phyloP scores from a whole-genome alignment of 768 basidiomycete genomes.

The Boletus patriciae region DNA sequence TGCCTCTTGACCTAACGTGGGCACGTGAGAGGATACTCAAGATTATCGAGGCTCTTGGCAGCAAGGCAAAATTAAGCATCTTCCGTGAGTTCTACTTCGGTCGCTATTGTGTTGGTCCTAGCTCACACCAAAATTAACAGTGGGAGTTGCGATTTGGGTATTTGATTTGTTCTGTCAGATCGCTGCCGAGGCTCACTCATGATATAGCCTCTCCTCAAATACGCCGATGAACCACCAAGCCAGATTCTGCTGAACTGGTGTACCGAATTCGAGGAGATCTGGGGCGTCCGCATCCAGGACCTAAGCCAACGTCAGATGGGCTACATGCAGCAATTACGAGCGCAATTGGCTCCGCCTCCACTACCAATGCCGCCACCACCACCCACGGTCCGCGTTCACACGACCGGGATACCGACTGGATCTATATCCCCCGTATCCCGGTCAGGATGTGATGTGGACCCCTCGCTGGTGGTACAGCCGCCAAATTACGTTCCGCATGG shows the following conservation, averaged over 20 bases:
- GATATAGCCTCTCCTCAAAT: constrained; percentile 65
- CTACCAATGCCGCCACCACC: constrained; percentile 36
- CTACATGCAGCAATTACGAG: constrained; percentile 15
- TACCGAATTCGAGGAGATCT: constrained; percentile 61
- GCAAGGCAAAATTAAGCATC: constrained; percentile 43
- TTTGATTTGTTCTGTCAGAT: constrained; percentile 32
- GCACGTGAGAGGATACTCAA: constrained; percentile 41
- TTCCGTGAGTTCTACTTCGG: constrained; percentile 44
- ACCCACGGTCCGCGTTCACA: constrained; percentile 23
- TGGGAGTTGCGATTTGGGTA: constrained; percentile 65
- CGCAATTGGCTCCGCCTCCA: constrained; percentile 15
- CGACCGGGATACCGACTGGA: constrained; percentile 10
- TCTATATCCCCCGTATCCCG: constrained; percentile 25
- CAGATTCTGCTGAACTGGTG: constrained; percentile 57
- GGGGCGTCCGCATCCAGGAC: constrained; percentile 61
- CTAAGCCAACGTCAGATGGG: constrained; percentile 32
- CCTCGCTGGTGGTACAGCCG: constrained; percentile 21
- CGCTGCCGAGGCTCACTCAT: constrained; percentile 14
- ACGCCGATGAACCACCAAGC: constrained; percentile 54
- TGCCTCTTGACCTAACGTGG: constrained; percentile 29
- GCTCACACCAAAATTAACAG: constrained; percentile 38
- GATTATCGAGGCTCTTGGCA: constrained; percentile 41
- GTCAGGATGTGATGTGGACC: constrained; percentile 18
- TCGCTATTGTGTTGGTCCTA: constrained; percentile 28
- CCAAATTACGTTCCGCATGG: constrained; percentile 34